A percentile compares a stretch with the other conserved stretches of the same genome.
These are phyloP conservation scores for Oryza meridionalis DNA, from an alignment of 176 grass and related monocot species.

Conservation along the genomic window DNA sequence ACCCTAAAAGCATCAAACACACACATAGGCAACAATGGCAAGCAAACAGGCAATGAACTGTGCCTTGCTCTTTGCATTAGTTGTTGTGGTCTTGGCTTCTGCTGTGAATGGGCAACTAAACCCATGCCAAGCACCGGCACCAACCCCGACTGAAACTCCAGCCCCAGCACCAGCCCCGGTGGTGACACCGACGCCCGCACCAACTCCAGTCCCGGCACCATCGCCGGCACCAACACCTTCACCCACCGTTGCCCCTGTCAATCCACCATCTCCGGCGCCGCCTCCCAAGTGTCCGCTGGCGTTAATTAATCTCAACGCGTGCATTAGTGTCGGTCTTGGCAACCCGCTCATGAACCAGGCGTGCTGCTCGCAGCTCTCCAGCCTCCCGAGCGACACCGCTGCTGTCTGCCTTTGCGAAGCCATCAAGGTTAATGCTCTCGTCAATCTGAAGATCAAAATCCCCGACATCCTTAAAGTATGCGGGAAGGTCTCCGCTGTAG, in stretches of 20 bases:
- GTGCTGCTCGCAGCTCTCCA: neutral
- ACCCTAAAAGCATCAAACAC: neutral
- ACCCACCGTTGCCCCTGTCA: no score
- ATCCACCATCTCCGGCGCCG: neutral
- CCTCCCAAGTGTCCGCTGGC: neutral
- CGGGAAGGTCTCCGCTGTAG: no score
- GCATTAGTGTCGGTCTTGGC: accelerated
- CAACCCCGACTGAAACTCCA: neutral
- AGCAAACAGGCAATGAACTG: neutral
- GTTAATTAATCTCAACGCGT: neutral
- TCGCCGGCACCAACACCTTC: no score
- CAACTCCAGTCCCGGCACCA: neutral
- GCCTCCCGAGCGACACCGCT: neutral
- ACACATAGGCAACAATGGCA: conserved; percentile 16
- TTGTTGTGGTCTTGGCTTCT: neutral
- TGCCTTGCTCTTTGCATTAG: neutral
- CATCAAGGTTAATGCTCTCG: neutral
- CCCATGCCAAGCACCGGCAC: neutral
- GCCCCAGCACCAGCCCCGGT: no score
- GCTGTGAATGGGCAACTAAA: neutral
- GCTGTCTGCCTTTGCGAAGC: neutral
- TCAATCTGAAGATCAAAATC: no score
- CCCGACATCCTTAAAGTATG: no score
- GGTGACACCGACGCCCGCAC: no score
- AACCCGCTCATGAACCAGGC: neutral